Base-by-base conservation (phyloP, 257 asterid species). In the Ligustrum vulgare region DNA sequence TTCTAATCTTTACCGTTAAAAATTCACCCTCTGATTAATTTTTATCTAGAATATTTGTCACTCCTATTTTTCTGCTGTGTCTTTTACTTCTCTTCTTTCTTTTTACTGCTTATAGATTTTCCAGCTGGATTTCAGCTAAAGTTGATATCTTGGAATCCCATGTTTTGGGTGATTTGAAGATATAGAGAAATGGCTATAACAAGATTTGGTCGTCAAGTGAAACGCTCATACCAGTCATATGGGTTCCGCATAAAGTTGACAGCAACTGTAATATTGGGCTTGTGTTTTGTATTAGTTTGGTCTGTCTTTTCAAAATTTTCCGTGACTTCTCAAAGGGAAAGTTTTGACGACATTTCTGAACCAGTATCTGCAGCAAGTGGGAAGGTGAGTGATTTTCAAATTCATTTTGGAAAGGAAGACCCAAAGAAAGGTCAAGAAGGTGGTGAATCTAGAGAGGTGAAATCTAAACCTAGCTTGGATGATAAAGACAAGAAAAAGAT, bases 261-360 rank as follows among this genome's bases (percentile, higher is more conserved):
- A 49, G 89, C 90, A 10, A 91, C 86, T 15, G 91, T 90, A 63
- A 82, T 89, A 63, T 81, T 93, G 80, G 99, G 99, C 73, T 67
- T 94, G 66, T 94, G 98, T 78, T 94, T 94, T 85, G 85, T 94
- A 5, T 75, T 89, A 56, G 89, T 89, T 56, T 94, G 97, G 98
- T 92, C 95, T 82, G 43, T 83, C 3, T 88, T 91, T 84, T 94
- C 98, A 8, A 86, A 84, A 73, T 89, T 82, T 78, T 91, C 98
- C 0, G 96, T 94, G 8, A 80, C 88, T 39, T 89, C 88, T 70
- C 96, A 87, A 72, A 87, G 99, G 79, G 90, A 91, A 49, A 92
- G 91, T 68, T 94, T 94, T 72, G 98, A 94, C 81, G 96, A 89
- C 74, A 82, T 94, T 78, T 85, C 91, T 49, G 94, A 84, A 81